phyloP scores from a whole-genome alignment of 345 rosid species.

The Eutrema japonicum region DNA sequence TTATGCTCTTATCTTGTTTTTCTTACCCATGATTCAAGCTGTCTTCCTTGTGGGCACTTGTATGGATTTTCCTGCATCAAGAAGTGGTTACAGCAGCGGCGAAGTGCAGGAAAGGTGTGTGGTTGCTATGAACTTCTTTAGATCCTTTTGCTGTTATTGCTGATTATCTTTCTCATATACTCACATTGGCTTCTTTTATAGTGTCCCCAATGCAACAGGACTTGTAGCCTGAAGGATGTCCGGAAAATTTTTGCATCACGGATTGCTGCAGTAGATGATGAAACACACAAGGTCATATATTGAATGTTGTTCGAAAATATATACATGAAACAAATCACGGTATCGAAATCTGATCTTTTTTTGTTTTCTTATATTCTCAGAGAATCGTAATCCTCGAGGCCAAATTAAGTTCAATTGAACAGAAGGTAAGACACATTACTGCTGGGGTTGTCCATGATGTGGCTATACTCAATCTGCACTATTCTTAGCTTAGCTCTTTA shows the following conservation, averaged over 20 bases:
- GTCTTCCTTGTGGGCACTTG: slow-evolving; percentile 93
- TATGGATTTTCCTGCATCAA: slow-evolving; percentile 82
- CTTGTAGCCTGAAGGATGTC: slow-evolving; percentile 61
- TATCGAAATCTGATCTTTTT: slow-evolving; percentile 2
- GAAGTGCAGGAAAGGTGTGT: slow-evolving; percentile 65
- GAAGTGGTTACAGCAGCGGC: slow-evolving; percentile 67
- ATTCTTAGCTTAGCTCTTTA: slow-evolving; percentile 11
- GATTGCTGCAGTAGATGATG: slow-evolving; percentile 77
- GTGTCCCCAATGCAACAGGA: slow-evolving; percentile 90
- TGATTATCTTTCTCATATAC: background rate
- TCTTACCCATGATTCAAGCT: slow-evolving; percentile 49
- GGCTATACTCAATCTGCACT: background rate
- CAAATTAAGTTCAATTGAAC: slow-evolving; percentile 62
- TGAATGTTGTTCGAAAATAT: background rate
- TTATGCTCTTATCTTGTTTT: background rate
- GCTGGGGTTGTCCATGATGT: background rate
- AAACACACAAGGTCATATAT: slow-evolving; percentile 62
- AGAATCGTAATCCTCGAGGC: slow-evolving; percentile 66
- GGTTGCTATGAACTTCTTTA: slow-evolving; percentile 26
- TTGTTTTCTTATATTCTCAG: slow-evolving; percentile 41
- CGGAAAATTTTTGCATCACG: slow-evolving; percentile 74
- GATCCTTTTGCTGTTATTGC: background rate
- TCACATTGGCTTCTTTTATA: slow-evolving; percentile 30
- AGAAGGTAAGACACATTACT: slow-evolving; percentile 53
- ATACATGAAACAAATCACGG: slow-evolving; percentile 5